Base-by-base conservation (phyloP, 768 basidiomycete species). In the Mrakia blollopis region DNA sequence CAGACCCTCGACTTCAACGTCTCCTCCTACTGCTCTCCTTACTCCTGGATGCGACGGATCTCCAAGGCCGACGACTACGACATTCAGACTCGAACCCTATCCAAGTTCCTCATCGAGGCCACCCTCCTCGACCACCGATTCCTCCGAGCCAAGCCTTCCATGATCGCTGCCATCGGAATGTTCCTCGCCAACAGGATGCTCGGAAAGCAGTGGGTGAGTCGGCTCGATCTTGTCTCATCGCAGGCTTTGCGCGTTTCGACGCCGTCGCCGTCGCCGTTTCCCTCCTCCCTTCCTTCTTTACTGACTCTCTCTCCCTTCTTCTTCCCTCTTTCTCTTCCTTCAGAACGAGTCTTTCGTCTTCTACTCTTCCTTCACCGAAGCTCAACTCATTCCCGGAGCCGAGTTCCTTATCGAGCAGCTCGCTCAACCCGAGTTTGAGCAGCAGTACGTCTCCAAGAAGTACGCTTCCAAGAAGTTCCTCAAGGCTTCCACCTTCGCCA, bases 21-120 rank as follows among this genome's bases (percentile, higher is more conserved):
- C 84, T 98, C 95, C 78, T 91, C 94, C 78, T 99, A 99, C 85
- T 98, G 97, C 86, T 97, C 95, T 72, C 97, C 97, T 5, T 98
- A 98, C 86, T 94, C 92, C 83, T 98, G 97, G 96, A 94, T 98
- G 88, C 89, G 97, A 78, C 91, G 91, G 81, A 98, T 99, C 83
- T 95, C 93, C 88, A 97, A 94, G 84, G 96, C 97, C 50, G 97
- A 99, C 85, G 92, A 96, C 84, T 99, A 98, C 83, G 94, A 98
- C 82, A 90, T 98, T 82, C 96, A 98, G 83, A 99, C 97, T 21
- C 87, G 97, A 79, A 99, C 97, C 37, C 86, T 99, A 68, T 91
- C 93, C 88, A 99, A 99, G 85, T 98, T 98, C 87, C 85, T 98
- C 82, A 94, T 93, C 79, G 97, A 99, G 84, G 92, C 96, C 71